Base-by-base conservation (phyloP, 192 early-diverging fungal species). In the Phlyctochytrium bullatum region DNA sequence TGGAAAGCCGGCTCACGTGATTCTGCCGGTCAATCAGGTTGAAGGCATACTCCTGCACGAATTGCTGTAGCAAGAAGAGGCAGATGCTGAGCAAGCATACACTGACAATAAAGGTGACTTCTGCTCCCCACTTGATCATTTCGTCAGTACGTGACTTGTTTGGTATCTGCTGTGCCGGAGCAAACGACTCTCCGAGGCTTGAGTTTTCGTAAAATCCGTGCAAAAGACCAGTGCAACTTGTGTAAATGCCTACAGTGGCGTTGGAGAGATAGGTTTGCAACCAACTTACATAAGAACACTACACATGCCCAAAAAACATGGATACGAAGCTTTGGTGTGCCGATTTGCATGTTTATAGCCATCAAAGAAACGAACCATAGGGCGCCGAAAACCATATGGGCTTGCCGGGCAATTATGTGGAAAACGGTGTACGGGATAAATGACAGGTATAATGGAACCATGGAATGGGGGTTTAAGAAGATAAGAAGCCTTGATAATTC, bases 331-430 rank as follows among this genome's bases (percentile, higher is more conserved):
- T 68, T 68, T 28, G 57, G 34, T 17, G 62, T 47, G 32, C 74
- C 67, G 33, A 57, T 69, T 56, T 79, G 77, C 32, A 79, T 25
- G 56, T 69, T 73, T 62, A 79, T 79, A 1, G 59, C 67, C 69
- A 79, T 79, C 12, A 78, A n/a, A 12, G 75, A 69, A 53, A 75
- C 57, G 36, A 78, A 79, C 77, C 77, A 79, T 10, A 78, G 62
- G 1, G 63, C 61, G 6, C 62, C 30, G 47, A 76, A 74, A n/a
- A 79, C 27, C 2, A 78, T 64, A 66, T 79, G 76, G 16, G 74
- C 66, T 16, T 78, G 70, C n/a, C 75, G 59, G 10, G 72, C 65
- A n/a, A 78, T 31, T 56, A 74, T 24, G 25, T 72, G 68, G 53
- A 71, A 78, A 25, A 64, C 31, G 59, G 17, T 52, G 57, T 66